A percentile compares a stretch with the other conserved stretches of the same genome.
These are phyloP conservation scores for Rhamnella rubrinervis DNA, from an alignment of 331 rosid species.

Conservation along the genomic window DNA sequence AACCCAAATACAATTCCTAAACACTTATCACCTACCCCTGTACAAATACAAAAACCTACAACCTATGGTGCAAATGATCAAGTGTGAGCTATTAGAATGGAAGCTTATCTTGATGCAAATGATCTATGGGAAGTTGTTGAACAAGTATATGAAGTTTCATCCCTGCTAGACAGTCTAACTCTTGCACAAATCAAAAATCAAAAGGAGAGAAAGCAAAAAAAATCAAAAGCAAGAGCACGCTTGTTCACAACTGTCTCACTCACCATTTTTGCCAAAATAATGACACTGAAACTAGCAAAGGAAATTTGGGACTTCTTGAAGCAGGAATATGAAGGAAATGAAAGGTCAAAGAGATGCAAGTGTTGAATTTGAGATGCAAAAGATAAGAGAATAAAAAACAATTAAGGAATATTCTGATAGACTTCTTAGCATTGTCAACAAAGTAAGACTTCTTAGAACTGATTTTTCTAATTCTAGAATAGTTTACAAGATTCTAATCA, in stretches of 20 bases:
- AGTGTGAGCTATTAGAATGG: conserved; percentile 1
- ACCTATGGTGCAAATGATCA: background rate
- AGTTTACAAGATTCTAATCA: background rate
- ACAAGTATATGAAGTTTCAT: background rate
- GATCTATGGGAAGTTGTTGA: background rate
- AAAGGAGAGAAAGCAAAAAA: background rate
- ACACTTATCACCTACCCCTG: background rate
- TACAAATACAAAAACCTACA: background rate
- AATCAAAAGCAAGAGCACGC: background rate
- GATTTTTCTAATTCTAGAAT: too few species aligned
- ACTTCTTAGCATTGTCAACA: background rate
- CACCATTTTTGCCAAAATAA: background rate
- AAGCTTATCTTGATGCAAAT: conserved; percentile 9
- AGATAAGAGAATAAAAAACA: background rate
- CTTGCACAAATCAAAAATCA: background rate
- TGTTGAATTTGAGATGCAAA: background rate
- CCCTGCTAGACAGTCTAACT: background rate
- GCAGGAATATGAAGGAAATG: background rate
- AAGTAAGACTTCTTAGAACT: too few species aligned
- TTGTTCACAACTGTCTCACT: background rate
- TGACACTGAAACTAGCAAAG: background rate
- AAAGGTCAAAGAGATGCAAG: conserved; percentile 1
- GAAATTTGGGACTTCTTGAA: conserved; percentile 4
- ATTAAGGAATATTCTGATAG: background rate
- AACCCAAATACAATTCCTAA: background rate